Conservation (phyloP, 805 yeast genomes). For the Sugiyamaella chiloensis region DNA sequence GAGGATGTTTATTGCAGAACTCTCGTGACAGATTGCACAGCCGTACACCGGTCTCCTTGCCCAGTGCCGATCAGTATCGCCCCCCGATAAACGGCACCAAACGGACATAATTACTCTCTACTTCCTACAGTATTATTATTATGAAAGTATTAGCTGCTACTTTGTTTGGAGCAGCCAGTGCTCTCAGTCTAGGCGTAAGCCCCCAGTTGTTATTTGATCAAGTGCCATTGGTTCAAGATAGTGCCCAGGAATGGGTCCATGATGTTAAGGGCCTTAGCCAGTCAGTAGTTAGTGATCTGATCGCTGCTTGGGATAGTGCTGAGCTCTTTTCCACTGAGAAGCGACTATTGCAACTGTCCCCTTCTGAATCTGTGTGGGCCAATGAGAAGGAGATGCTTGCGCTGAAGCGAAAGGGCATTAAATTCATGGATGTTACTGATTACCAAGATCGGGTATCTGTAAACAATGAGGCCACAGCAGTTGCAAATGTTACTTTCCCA, state of each 20-base stretch:
- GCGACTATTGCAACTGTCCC: constrained; percentile 21
- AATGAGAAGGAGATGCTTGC: constrained; percentile 44
- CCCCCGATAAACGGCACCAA: constrained; percentile 2
- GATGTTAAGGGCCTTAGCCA: neutral
- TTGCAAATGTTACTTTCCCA: constrained; percentile 53
- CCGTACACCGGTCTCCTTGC: neutral
- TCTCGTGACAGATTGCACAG: too few relatives aligned
- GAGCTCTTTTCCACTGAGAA: neutral
- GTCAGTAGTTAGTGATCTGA: neutral
- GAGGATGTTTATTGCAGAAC: too few relatives aligned
- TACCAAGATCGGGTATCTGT: constrained; percentile 11
- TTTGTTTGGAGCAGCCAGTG: neutral
- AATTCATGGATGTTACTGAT: constrained; percentile 64
- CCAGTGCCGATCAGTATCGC: too few relatives aligned
- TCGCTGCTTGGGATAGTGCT: neutral
- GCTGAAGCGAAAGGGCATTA: constrained; percentile 45
- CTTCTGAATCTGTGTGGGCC: constrained; percentile 24
- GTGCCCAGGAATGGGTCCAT: neutral
- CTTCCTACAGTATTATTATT: neutral
- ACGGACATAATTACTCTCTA: neutral
- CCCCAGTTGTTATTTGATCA: constrained; percentile 1
- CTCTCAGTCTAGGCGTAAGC: neutral
- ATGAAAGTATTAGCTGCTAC: constrained; percentile 1
- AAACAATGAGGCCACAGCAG: constrained; percentile 20
- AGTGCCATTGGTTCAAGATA: neutral